Evolutionary conservation across 345 rosid species (phyloP).

Genomic region (Arabis alpina): DNA sequence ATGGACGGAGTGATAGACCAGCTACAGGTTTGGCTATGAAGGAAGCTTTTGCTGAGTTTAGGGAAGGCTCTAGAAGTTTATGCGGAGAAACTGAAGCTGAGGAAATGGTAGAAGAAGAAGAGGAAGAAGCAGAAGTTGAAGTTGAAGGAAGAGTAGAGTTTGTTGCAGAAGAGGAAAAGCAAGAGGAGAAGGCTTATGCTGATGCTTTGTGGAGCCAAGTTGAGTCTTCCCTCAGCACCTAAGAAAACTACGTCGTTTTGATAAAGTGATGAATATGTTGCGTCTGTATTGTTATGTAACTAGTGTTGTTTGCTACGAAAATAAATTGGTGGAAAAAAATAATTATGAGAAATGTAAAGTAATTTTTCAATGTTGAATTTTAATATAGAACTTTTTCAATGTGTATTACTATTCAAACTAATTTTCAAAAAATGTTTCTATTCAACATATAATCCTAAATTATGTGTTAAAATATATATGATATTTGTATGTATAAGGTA

Average conservation of each 20-base stretch:
- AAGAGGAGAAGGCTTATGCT: conserved; percentile 77
- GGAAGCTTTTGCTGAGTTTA: conserved; percentile 58
- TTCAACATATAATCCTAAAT: too few species aligned
- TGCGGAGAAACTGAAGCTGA: conserved; percentile 43
- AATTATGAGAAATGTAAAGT: background rate
- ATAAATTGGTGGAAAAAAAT: background rate
- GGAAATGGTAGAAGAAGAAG: conserved; percentile 57
- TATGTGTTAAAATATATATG: too few species aligned
- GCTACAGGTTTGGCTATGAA: conserved; percentile 81
- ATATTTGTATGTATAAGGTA: too few species aligned
- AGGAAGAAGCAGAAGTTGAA: conserved; percentile 55
- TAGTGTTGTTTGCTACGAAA: conserved; percentile 8
- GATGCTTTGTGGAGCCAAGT: conserved; percentile 73
- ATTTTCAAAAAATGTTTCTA: too few species aligned
- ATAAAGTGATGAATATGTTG: background rate
- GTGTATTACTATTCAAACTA: too few species aligned
- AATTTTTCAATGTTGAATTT: background rate
- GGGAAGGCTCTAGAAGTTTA: conserved; percentile 43
- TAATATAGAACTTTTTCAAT: too few species aligned
- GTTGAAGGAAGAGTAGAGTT: conserved; percentile 47
- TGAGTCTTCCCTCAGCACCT: conserved; percentile 61
- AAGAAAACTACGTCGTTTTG: conserved; percentile 22
- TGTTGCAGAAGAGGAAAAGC: conserved; percentile 69
- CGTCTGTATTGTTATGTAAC: background rate
- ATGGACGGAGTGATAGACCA: conserved; percentile 65